Percentiles rank a stretch among this genome's conserved stretches.
phyloP scores from a whole-genome alignment of 345 rosid species.

The Garcia nutans region DNA sequence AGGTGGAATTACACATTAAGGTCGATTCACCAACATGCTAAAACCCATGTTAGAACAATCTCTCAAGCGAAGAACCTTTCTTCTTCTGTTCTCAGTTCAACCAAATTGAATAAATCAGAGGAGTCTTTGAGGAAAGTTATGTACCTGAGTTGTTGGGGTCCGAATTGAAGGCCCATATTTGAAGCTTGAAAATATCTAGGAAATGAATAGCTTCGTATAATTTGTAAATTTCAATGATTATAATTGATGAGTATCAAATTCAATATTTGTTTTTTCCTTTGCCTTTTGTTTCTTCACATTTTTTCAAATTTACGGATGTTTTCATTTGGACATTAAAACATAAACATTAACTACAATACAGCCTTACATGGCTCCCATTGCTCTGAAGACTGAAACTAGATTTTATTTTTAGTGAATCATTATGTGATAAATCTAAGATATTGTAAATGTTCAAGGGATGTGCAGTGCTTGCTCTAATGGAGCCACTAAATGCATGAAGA shows the following conservation, averaged over 20 bases:
- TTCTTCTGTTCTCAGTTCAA: conserved; percentile 8
- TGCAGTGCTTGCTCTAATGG: not conserved
- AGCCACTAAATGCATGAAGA: conserved; percentile 36
- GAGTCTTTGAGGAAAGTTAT: conserved; percentile 19
- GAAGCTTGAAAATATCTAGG: not conserved
- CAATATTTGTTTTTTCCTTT: not conserved
- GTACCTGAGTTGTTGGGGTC: conserved; percentile 30
- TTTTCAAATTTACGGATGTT: too few species aligned
- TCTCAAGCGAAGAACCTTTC: conserved; percentile 20
- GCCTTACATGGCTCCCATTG: conserved; percentile 28
- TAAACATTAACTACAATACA: too few species aligned
- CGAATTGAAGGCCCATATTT: not conserved
- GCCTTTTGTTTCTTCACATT: too few species aligned
- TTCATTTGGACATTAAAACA: too few species aligned
- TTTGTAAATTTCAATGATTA: not conserved
- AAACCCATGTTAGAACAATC: conserved; percentile 19
- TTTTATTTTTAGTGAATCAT: conserved; percentile 36
- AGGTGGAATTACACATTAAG: conserved; percentile 34
- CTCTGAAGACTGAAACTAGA: conserved; percentile 40
- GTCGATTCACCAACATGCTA: conserved; percentile 22
- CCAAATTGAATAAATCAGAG: conserved; percentile 13
- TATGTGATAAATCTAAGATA: conserved; percentile 7
- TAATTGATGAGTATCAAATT: not conserved
- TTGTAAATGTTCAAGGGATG: conserved; percentile 11
- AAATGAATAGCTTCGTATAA: not conserved